Conservation (phyloP, 306 rosid genomes). For the Mucuna pruriens region DNA sequence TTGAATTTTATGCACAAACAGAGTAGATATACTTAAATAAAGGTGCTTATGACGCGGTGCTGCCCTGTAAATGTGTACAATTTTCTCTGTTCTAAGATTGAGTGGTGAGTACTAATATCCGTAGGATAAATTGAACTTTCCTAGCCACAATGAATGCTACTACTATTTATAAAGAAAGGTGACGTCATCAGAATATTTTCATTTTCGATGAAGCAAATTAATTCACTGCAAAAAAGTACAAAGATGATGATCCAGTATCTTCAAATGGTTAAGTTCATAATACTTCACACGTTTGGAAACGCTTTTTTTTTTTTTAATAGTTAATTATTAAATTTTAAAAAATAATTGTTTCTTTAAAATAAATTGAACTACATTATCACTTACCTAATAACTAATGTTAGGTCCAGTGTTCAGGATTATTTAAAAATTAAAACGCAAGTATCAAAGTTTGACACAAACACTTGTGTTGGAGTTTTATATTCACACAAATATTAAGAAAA, state of each 20-base stretch:
- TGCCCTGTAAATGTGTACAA: not conserved
- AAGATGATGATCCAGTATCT: not conserved
- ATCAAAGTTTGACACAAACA: conserved; percentile 26
- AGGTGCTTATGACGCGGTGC: no score
- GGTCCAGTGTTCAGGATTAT: not conserved
- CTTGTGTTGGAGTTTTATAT: not conserved
- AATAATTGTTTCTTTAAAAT: not conserved
- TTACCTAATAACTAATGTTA: not conserved
- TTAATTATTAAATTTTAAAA: not conserved
- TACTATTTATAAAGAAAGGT: not conserved
- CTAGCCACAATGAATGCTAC: not conserved
- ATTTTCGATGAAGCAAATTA: not conserved
- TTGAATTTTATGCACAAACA: no score
- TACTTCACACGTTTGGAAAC: not conserved
- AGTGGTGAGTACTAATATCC: not conserved
- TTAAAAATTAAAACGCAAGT: not conserved
- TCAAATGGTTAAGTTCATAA: not conserved
- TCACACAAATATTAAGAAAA: not conserved
- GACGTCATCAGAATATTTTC: conserved; percentile 1
- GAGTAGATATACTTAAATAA: no score
- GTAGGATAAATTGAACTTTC: not conserved
- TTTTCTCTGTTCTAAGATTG: not conserved
- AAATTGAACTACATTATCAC: not conserved
- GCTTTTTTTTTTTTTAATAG: not conserved
- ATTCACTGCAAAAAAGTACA: not conserved